Evolutionary conservation across 2,329 filamentous ascomycete genomes (phyloP), one percentile per base, ranked within the genome.

Genomic region (Fusarium tupiense): DNA sequence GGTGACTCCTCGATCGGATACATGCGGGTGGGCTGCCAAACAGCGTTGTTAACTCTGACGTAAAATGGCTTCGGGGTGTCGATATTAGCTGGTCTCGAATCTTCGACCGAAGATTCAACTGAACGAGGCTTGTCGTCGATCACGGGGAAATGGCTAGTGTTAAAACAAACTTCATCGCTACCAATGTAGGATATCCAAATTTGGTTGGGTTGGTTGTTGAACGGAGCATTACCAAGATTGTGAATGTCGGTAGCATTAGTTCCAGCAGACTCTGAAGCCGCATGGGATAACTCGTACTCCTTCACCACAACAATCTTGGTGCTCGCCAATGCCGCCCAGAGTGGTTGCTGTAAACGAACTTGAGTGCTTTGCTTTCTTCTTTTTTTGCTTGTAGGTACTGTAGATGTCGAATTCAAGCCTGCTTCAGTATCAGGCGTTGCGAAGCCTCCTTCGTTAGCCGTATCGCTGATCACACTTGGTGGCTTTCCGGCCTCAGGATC

Each of bases 271-370:
- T 95, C 93, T 63, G 90, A 90, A 69, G 92, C 89, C 66, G 92
- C 91, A 81, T 93, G 91, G 75, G 93, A 96, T 81, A 97, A 90
- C 84, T 95, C 93, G 77, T 94, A 94, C 83, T 95, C 95, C 85
- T 97, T 96, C 80, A 97, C 92, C 84, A 98, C 94, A 78, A 96
- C 96, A 81, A 98, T 95, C 87, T 98, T 98, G 80, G 95, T 98
- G 84, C 94, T 98, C 59, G 95, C 95, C 77, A 98, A 89, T 54
- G 95, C 95, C 73, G 95, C 94, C 95, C 95, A 98, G 74, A 98
- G 90, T 56, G 95, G 95, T 84, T 98, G 95, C 80, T 94, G 92
- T 81, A 94, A 94, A 82, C 95, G 89, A 76, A 97, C 94, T 83
- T 96, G 94, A 67, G 94, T 95, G 80, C 94, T 96, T 84, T 97